Evolutionary conservation across 371 early-diverging fungal genomes (phyloP).

Genomic region (Mucor irregularis): DNA sequence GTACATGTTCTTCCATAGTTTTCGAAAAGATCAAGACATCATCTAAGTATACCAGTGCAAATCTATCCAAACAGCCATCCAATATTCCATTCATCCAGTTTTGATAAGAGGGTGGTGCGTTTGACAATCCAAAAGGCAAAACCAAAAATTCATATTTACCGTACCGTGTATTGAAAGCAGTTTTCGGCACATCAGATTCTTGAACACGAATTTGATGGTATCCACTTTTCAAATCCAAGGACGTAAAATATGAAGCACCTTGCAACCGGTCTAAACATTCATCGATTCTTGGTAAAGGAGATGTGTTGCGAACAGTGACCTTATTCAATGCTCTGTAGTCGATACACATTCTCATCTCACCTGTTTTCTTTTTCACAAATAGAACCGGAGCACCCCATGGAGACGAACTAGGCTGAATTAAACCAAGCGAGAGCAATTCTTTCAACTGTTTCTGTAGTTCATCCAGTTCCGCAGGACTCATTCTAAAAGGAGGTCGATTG

Average conservation of each 20-base stretch:
- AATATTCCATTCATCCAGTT: constrained; percentile 41
- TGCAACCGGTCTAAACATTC: constrained; percentile 26
- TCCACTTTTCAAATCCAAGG: constrained; percentile 13
- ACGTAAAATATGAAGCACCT: constrained; percentile 13
- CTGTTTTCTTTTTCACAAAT: constrained; percentile 49
- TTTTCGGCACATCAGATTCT: constrained; percentile 19
- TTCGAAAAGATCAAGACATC: constrained; percentile 55
- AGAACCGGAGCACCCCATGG: constrained; percentile 39
- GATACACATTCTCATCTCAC: constrained; percentile 29
- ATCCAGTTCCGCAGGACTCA: constrained; percentile 29
- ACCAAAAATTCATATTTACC: constrained; percentile 49
- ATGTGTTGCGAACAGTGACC: constrained; percentile 30
- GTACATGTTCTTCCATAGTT: constrained; percentile 36
- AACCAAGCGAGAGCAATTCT: constrained; percentile 14
- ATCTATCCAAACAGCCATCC: constrained; percentile 31
- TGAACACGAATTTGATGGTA: constrained; percentile 18
- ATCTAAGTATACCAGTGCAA: constrained; percentile 50
- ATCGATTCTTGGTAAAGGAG: constrained; percentile 36
- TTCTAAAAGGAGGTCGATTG: constrained; percentile 10
- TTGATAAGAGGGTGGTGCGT: constrained; percentile 50
- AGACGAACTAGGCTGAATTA: constrained; percentile 18
- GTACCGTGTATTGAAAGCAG: constrained; percentile 33
- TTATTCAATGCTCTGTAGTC: constrained; percentile 47
- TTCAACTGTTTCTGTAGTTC: constrained; percentile 34
- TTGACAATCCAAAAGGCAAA: constrained; percentile 52